These are phyloP conservation scores for Calocera cornea DNA, from an alignment of 768 basidiomycete species.

Conservation along the genomic window DNA sequence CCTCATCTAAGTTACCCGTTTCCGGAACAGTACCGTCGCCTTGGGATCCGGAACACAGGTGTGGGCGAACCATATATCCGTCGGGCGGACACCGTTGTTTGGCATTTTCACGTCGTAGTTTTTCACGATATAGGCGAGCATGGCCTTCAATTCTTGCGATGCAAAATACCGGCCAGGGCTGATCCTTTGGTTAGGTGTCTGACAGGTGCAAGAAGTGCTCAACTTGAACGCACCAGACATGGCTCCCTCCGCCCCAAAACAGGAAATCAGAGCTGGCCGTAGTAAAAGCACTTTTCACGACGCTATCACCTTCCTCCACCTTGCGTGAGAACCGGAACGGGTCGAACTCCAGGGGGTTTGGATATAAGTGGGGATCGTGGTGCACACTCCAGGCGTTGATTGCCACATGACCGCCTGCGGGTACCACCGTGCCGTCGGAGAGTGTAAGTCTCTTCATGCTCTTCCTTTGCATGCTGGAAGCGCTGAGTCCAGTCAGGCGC, in stretches of 20 bases:
- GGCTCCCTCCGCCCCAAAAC: neutral
- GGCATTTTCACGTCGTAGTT: slow-evolving; percentile 31
- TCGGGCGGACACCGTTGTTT: slow-evolving; percentile 26
- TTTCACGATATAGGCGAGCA: slow-evolving; percentile 31
- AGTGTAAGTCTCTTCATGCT: slow-evolving; percentile 15
- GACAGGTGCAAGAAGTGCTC: neutral
- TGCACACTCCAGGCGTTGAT: slow-evolving; percentile 25
- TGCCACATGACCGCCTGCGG: slow-evolving; percentile 27
- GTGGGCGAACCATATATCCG: slow-evolving; percentile 23
- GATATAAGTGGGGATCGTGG: slow-evolving; percentile 28
- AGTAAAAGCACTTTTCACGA: neutral
- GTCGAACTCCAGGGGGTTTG: slow-evolving; percentile 22
- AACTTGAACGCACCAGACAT: neutral
- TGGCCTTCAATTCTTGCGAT: slow-evolving; percentile 33
- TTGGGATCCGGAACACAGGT: slow-evolving; percentile 23
- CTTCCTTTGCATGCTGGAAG: slow-evolving; percentile 4
- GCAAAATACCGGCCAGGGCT: slow-evolving; percentile 38
- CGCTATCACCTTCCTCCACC: neutral
- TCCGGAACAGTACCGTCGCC: slow-evolving; percentile 15
- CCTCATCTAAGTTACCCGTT: no score
- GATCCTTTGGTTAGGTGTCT: neutral
- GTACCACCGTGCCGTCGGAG: slow-evolving; percentile 32
- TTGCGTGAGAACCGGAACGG: neutral
- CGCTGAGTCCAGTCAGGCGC: neutral
- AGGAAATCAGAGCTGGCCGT: neutral